Conservation (phyloP, 345 rosid genomes). For the Camelina laxa region DNA sequence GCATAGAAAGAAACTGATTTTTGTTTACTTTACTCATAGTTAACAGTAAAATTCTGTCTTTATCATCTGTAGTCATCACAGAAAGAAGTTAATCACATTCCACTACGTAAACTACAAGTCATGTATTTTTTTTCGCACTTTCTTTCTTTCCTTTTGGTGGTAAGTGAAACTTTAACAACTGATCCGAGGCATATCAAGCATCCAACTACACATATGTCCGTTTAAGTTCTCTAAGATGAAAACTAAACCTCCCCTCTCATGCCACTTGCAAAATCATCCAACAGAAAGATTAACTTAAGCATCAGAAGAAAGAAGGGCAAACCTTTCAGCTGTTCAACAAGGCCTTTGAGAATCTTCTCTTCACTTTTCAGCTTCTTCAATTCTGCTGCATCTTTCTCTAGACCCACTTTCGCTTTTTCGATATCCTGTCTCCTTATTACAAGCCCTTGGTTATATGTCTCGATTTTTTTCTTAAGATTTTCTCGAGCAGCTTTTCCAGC, state of each 20-base stretch:
- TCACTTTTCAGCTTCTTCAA: slow-evolving; percentile 67
- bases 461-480: slow-evolving; percentile 69
- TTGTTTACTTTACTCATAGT: background rate
- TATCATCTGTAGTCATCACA: background rate
- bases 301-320: background rate
- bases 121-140: background rate
- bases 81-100: slow-evolving; percentile 6
- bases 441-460: slow-evolving; percentile 68
- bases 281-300: background rate
- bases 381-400: slow-evolving; percentile 77
- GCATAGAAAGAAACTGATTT: too few relatives aligned
- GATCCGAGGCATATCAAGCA: background rate
- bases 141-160: background rate
- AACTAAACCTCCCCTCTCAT: slow-evolving; percentile 15
- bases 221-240: background rate
- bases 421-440: slow-evolving; percentile 56
- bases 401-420: slow-evolving; percentile 61
- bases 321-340: slow-evolving; percentile 89
- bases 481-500: slow-evolving; percentile 87
- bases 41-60: background rate
- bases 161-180: background rate
- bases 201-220: slow-evolving; percentile 3
- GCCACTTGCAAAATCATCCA: slow-evolving; percentile 1
- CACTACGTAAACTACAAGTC: slow-evolving; percentile 25
- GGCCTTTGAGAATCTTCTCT: slow-evolving; percentile 75